phyloP scores from a whole-genome alignment of 2,329 filamentous ascomycete genomes.

The Teratosphaeriaceae sp. region DNA sequence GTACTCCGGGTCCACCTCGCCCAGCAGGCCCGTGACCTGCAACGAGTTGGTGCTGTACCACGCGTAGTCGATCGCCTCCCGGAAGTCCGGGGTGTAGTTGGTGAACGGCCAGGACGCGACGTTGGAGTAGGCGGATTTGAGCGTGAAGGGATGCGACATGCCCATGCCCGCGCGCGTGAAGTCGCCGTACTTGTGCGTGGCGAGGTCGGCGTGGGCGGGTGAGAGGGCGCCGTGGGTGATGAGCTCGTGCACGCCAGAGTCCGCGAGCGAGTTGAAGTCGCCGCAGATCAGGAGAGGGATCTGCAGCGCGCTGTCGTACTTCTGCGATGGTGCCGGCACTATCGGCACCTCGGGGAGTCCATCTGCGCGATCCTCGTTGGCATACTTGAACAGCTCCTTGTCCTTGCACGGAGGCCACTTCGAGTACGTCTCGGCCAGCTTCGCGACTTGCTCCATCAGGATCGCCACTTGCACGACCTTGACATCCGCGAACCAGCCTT shows the following conservation, averaged over 20 bases:
- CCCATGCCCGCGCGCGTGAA: conserved; percentile 89
- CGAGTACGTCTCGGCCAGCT: conserved; percentile 77
- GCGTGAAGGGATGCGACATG: conserved; percentile 88
- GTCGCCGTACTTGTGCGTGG: conserved; percentile 78
- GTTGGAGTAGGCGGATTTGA: conserved; percentile 82
- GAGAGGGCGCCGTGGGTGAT: conserved; percentile 73
- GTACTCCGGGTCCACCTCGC: conserved; percentile 79
- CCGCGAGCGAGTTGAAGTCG: conserved; percentile 87
- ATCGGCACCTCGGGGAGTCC: conserved; percentile 44
- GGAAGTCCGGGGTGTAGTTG: conserved; percentile 93
- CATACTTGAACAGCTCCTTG: conserved; percentile 37
- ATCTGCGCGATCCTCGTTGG: conserved; percentile 44
- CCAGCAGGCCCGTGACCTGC: conserved; percentile 75
- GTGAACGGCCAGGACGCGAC: conserved; percentile 87
- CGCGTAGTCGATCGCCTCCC: conserved; percentile 90
- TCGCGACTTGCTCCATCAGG: conserved; percentile 84
- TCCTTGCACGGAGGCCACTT: conserved; percentile 66
- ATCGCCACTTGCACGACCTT: conserved; percentile 96
- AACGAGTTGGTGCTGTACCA: conserved; percentile 93
- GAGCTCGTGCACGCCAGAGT: conserved; percentile 87
- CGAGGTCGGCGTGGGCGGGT: conserved; percentile 73
- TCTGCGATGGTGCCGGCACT: conserved; percentile 68
- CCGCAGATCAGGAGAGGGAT: conserved; percentile 89
- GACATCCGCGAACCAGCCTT: conserved; percentile 82
- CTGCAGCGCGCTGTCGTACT: conserved; percentile 78